Evolutionary conservation across 2,329 filamentous ascomycete genomes (phyloP), one percentile per base, ranked within the genome.

Genomic region (Cladophialophora yegresii): DNA sequence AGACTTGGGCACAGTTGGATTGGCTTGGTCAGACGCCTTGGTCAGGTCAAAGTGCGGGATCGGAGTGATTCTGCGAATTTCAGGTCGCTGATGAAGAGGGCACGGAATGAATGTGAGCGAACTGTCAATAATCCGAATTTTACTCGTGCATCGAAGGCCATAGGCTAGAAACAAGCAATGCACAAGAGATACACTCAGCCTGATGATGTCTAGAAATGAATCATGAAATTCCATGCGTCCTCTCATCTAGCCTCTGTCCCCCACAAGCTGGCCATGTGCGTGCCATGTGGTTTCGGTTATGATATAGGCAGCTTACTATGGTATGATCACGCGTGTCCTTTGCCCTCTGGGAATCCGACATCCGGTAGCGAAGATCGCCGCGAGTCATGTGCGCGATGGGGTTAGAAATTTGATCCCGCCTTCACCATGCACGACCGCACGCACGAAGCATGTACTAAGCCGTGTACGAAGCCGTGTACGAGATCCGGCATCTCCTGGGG

Each of bases 121-220:
- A 50, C 16, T 13, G 47, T 50, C 23, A 22, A 50, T 6, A 16
- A 28, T 26, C 20, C 22, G 23, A 12, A 23, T 50, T 16, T 50
- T 20, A 10, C 47, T 26, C 26, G 47, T 28, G 47, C 47, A 9
- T 50, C 12, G 20, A 50, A 50, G 10, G 47, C 20, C 23, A 16
- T 28, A 50, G 47, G 23, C 47, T 50, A 28, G 47, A 50, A 50
- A 50, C 20, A 50, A 50, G 47, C 12, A 23, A 22, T 22, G 47
- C 47, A 20, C 36, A n/a, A 43, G 20, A 30, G 13, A 54, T 30
- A 12, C n/a, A n/a, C 28, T 10, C 28, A 54, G 51, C 51, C 28
- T 54, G 33, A 54, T 8, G 51, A 54, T 22, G 51, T 54, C 51
- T 54, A 33, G 50, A 53, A 32, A 54, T 54, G 51, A 54, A 30